A percentile compares a stretch with the other conserved stretches of the same genome.
phyloP scores from a whole-genome alignment of 208 protist species.

The Crithidia expoeki region DNA sequence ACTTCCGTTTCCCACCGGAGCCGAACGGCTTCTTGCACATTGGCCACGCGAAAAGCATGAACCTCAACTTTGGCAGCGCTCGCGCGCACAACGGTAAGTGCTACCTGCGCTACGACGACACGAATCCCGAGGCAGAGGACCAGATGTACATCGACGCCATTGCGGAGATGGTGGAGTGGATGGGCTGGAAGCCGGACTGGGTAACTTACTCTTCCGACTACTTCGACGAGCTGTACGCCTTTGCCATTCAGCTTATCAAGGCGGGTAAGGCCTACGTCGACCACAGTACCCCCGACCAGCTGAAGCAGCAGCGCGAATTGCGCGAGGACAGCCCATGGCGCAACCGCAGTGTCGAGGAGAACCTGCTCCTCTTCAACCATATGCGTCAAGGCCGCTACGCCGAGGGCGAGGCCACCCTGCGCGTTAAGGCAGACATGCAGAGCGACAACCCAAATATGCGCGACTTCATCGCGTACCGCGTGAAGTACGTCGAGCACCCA shows the following conservation, averaged over 20 bases:
- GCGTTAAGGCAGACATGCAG: conserved; percentile 99
- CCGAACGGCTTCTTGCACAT: conserved; percentile 99
- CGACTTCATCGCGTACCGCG: conserved; percentile 99
- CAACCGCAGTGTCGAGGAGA: conserved; percentile 92
- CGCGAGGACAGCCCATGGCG: conserved; percentile 92
- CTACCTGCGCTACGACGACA: conserved; percentile 99
- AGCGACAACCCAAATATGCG: conserved; percentile 98
- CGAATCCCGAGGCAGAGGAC: conserved; percentile 98
- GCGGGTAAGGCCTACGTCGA: conserved; percentile 98
- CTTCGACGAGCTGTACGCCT: conserved; percentile 98
- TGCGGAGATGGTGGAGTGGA: conserved; percentile 90
- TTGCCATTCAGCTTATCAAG: conserved; percentile 98
- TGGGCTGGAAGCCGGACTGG: conserved; percentile 92
- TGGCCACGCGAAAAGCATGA: conserved; percentile 99
- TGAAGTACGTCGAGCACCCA: conserved; percentile 97
- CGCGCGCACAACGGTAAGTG: conserved; percentile 92
- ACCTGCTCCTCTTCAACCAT: conserved; percentile 89
- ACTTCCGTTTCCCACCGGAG: conserved; percentile 97
- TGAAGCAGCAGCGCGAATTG: conserved; percentile 89
- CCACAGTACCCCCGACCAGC: conserved; percentile 95
- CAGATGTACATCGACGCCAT: conserved; percentile 98
- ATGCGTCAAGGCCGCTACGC: conserved; percentile 95
- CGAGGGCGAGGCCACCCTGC: conserved; percentile 98
- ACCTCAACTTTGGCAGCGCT: conserved; percentile 98
- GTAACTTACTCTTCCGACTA: conserved; percentile 99